These are phyloP conservation scores for Wallacemonas sp. DNA, from an alignment of 208 protist genomes.

Conservation along the genomic window DNA sequence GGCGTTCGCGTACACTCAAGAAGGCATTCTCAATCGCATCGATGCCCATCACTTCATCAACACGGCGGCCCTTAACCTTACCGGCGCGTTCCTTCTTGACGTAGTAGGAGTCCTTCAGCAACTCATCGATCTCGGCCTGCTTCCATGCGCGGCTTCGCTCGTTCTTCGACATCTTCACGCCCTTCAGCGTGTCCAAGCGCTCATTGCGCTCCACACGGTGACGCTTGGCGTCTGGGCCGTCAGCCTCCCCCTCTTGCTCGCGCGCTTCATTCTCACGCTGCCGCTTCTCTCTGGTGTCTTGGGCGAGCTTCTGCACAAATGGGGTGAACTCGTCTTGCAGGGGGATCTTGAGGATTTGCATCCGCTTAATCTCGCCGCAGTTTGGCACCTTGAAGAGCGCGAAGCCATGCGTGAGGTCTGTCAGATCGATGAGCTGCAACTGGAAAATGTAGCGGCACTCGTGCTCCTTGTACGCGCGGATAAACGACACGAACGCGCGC, in stretches of 20 bases:
- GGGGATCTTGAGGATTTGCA: constrained; percentile 76
- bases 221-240: constrained; percentile 30
- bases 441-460: constrained; percentile 94
- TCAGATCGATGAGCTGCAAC: constrained; percentile 93
- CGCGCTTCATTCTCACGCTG: constrained; percentile 55
- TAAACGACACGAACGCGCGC: constrained; percentile 91
- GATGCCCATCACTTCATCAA: constrained; percentile 86
- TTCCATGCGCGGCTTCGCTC: constrained; percentile 83
- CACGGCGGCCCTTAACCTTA: constrained; percentile 47
- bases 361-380: constrained; percentile 88
- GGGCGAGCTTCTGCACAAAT: constrained; percentile 50
- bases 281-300: constrained; percentile 55
- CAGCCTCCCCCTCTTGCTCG: constrained; percentile 19
- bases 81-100: constrained; percentile 88
- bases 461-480: constrained; percentile 95
- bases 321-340: constrained; percentile 83
- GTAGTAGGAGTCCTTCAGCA: constrained; percentile 91
- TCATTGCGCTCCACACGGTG: constrained; percentile 88
- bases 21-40: constrained; percentile 88
- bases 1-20: constrained; percentile 79
- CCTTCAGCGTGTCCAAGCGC: constrained; percentile 81
- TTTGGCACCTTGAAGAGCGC: constrained; percentile 90
- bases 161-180: constrained; percentile 76
- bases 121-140: constrained; percentile 86
- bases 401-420: constrained; percentile 93